Conservation (phyloP, 306 rosid genomes). For the Cajanus cajan region DNA sequence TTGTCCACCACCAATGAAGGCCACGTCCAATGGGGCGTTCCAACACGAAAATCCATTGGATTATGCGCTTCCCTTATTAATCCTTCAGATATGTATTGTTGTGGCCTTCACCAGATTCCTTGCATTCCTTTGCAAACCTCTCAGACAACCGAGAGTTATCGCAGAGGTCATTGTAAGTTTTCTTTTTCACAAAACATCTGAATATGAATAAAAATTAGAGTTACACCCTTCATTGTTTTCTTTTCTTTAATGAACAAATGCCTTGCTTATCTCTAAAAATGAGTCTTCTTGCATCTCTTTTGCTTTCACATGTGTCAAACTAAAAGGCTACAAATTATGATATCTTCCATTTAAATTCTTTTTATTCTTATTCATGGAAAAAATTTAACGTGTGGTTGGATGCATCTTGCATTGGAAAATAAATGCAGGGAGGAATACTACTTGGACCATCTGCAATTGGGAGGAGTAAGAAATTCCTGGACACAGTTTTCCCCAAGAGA, state of each 20-base stretch:
- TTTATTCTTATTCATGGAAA: neutral
- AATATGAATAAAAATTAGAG: neutral
- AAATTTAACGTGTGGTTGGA: neutral
- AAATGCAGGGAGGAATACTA: slow-evolving; percentile 60
- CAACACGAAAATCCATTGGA: slow-evolving; percentile 64
- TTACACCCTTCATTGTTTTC: neutral
- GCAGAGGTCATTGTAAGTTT: slow-evolving; percentile 62
- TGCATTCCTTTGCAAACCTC: slow-evolving; percentile 52
- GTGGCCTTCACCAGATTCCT: slow-evolving; percentile 53
- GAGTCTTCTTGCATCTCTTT: neutral
- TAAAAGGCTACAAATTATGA: neutral
- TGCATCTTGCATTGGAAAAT: too few relatives aligned
- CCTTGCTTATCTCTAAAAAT: neutral
- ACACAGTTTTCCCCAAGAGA: slow-evolving; percentile 49
- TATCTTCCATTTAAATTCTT: neutral
- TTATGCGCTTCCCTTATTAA: slow-evolving; percentile 55
- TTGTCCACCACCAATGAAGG: slow-evolving; percentile 57
- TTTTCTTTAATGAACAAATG: neutral
- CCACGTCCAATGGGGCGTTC: slow-evolving; percentile 63
- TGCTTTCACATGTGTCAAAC: neutral
- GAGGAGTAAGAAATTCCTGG: slow-evolving; percentile 37
- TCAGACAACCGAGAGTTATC: slow-evolving; percentile 68
- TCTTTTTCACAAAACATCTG: neutral
- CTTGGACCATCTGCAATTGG: slow-evolving; percentile 77
- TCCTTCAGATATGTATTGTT: slow-evolving; percentile 60